Percentiles rank a stretch among this genome's conserved stretches.
phyloP scores from a whole-genome alignment of 2,329 filamentous ascomycete species.

The Alternaria viburni region DNA sequence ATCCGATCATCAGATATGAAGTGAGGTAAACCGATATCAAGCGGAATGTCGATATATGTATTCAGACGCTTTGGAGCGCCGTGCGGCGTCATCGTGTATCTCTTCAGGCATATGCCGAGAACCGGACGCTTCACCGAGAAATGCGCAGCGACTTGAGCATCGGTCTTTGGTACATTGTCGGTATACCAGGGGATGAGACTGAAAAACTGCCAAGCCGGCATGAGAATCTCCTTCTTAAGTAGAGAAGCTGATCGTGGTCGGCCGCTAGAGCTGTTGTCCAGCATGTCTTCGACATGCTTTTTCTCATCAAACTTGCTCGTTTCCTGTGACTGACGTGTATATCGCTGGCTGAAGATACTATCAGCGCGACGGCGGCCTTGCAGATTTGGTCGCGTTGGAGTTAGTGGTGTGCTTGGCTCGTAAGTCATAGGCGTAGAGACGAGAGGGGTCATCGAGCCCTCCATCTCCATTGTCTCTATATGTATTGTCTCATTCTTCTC shows the following conservation, averaged over 20 bases:
- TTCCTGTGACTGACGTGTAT: slow-evolving; percentile 51
- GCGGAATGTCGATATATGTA: slow-evolving; percentile 89
- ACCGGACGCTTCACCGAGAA: slow-evolving; percentile 84
- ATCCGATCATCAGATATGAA: slow-evolving; percentile 84
- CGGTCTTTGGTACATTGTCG: slow-evolving; percentile 66
- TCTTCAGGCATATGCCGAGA: slow-evolving; percentile 89
- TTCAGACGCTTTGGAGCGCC: slow-evolving; percentile 75
- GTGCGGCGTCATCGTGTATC: slow-evolving; percentile 77
- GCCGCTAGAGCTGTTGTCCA: slow-evolving; percentile 39
- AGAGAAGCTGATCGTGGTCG: slow-evolving; percentile 50
- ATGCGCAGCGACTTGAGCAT: slow-evolving; percentile 85
- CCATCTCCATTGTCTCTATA: slow-evolving; percentile 53
- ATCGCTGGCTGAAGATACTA: slow-evolving; percentile 58
- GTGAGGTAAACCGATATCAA: slow-evolving; percentile 81
- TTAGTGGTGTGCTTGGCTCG: slow-evolving; percentile 30
- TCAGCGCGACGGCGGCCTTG: slow-evolving; percentile 52
- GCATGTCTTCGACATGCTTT: slow-evolving; percentile 50
- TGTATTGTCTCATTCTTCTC: slow-evolving; percentile 50
- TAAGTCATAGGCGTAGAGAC: slow-evolving; percentile 41
- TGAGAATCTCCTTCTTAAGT: slow-evolving; percentile 79
- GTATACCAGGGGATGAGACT: slow-evolving; percentile 94
- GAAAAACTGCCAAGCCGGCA: slow-evolving; percentile 98
- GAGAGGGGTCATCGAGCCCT: slow-evolving; percentile 42
- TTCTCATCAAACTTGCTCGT: slow-evolving; percentile 60
- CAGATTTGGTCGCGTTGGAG: slow-evolving; percentile 33